Evolutionary conservation across 768 basidiomycete species (phyloP), one percentile per base, ranked within the genome.

Genomic region (Astraeus odoratus): DNA sequence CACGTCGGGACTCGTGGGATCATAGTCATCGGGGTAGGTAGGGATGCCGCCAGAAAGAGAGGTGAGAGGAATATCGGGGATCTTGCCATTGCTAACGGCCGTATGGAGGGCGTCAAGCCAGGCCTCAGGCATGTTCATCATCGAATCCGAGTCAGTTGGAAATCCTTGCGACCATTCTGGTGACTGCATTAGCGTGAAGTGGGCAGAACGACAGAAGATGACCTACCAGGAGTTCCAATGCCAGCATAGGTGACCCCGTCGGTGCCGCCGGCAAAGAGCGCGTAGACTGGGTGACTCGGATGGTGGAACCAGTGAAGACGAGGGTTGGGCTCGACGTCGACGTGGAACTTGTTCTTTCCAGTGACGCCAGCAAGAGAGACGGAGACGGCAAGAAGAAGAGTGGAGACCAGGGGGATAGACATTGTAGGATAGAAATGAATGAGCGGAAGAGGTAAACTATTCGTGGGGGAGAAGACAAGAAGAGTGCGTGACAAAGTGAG

Each of bases 101-200:
- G 68, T 71, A 40, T 76, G 70, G 50, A 93, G 71, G 5, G 88
- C 86, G 55, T 77, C 74, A 22, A 77, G 56, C 93, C 93, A 96
- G 24, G 66, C 68, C 47, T 72, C 60, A 12, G 91, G 91, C 47
- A 88, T 68, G 7, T 56, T 49, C 26, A 60, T 57, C 0, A 70
- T 59, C 48, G 81, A 74, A n/a, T 80, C 77, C 6, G 67, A 63
- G n/a, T 46, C 46, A 13, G 48, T 33, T 9, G 90, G 88, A 61
- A 76, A 91, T 18, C 69, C 71, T 10, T 73, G 70, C 4, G 71
- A 56, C 84, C 87, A 91, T 36, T 73, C 87, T 80, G 41, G 13
- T 34, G 24, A n/a, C 13, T 10, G 5, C 8, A 23, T 50, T 16
- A 55, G 35, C 13, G 30, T n/a, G 34, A 38, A 35, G 15, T n/a